phyloP scores from a whole-genome alignment of 2,329 filamentous ascomycete species.

The Lasiodiplodia sp. region DNA sequence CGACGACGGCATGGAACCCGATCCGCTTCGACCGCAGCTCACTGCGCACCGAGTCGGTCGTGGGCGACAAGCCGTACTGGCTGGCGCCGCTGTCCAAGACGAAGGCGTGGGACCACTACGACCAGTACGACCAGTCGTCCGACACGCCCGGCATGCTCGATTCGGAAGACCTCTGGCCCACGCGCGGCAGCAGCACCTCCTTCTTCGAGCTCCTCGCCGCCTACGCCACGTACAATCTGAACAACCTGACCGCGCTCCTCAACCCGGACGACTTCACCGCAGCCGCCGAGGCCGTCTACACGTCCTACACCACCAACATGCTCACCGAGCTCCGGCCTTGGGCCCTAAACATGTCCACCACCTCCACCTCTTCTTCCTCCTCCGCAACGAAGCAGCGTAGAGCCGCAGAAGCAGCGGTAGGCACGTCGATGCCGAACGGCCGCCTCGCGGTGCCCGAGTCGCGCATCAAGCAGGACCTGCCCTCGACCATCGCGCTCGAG shows the following conservation, averaged over 20 bases:
- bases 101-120: constrained; percentile 16
- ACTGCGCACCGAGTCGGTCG: background rate
- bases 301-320: constrained; percentile 16
- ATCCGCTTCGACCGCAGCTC: constrained; percentile 10
- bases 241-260: background rate
- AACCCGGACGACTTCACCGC: background rate
- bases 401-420: no score
- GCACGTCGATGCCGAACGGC: background rate
- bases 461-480: background rate
- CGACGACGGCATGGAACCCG: constrained; percentile 11
- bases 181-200: constrained; percentile 19
- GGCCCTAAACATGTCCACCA: background rate
- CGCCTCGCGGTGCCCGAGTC: background rate
- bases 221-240: background rate
- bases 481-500: constrained; percentile 13
- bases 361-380: no score
- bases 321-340: constrained; percentile 23
- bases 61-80: constrained; percentile 6
- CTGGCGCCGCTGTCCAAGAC: constrained; percentile 8
- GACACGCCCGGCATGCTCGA: constrained; percentile 19
- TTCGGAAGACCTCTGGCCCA: constrained; percentile 9
- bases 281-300: background rate
- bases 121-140: constrained; percentile 19
- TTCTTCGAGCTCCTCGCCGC: constrained; percentile 28
- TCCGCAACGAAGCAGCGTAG: background rate